phyloP scores from a whole-genome alignment of 2,329 filamentous ascomycete genomes.

The Hymenoscyphus fructigenus region DNA sequence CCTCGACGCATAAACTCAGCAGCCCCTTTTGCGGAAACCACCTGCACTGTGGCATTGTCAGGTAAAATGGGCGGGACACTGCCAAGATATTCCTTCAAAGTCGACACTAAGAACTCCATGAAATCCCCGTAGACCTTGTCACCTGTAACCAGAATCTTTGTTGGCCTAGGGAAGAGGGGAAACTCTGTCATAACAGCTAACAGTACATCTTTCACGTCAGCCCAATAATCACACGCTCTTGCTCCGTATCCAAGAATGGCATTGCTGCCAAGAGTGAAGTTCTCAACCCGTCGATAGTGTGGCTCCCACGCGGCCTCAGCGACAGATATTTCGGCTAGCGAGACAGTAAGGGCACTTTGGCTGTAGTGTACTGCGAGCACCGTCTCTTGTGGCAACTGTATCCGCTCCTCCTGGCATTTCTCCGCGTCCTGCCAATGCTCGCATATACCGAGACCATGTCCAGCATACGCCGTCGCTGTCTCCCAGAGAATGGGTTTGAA shows the following conservation, averaged over 20 bases:
- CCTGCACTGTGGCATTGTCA: neutral
- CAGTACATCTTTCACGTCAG: constrained; percentile 5
- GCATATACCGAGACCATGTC: constrained; percentile 14
- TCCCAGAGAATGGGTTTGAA: constrained; percentile 16
- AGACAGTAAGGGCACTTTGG: constrained; percentile 7
- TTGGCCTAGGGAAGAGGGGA: neutral
- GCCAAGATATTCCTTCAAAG: neutral
- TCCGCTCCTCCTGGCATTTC: constrained; percentile 6
- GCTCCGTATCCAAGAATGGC: neutral
- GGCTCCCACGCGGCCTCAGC: constrained; percentile 5
- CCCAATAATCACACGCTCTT: constrained; percentile 8
- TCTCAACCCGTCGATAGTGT: constrained; percentile 12
- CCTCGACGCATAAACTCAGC: constrained; percentile 12
- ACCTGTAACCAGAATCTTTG: neutral
- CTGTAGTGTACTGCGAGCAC: constrained; percentile 12
- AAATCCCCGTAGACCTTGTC: too few relatives aligned
- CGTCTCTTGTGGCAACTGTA: neutral
- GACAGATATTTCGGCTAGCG: neutral
- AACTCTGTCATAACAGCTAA: constrained; percentile 1
- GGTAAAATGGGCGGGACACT: neutral
- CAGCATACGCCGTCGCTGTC: constrained; percentile 13
- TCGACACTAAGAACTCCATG: neutral
- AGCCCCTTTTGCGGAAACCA: constrained; percentile 8
- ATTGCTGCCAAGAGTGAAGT: constrained; percentile 14
- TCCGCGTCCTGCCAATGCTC: constrained; percentile 11